Evolutionary conservation across 202 grass and related monocot genomes (phyloP).

Genomic region (Panicum virgatum): DNA sequence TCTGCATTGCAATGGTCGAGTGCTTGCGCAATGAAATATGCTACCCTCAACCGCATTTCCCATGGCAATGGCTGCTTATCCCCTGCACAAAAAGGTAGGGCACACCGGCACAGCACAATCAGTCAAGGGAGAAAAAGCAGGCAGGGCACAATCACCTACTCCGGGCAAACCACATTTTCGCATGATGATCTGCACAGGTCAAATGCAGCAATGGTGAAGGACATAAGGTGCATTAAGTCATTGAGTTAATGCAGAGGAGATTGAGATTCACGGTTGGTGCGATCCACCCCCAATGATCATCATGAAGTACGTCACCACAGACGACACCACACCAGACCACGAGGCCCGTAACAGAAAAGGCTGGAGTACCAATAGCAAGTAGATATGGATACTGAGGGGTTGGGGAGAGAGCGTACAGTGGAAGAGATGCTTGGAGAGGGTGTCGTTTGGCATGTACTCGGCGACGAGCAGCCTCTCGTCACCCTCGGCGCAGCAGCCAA

Average conservation of each 20-base stretch:
- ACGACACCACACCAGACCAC: background rate
- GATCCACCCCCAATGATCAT: slow-evolving; percentile 36
- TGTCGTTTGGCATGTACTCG: slow-evolving; percentile 99
- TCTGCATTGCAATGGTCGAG: slow-evolving; percentile 93
- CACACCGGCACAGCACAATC: slow-evolving; percentile 3
- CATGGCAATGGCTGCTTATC: slow-evolving; percentile 98
- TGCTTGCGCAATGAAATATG: slow-evolving; percentile 89
- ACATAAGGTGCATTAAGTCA: slow-evolving; percentile 24
- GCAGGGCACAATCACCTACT: slow-evolving; percentile 1
- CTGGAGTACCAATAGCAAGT: background rate
- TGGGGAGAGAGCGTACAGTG: slow-evolving; percentile 66
- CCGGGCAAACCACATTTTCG: slow-evolving; percentile 24
- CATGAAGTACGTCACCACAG: slow-evolving; percentile 38
- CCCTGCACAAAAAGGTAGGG: slow-evolving; percentile 48
- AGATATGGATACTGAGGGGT: background rate
- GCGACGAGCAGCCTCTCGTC: slow-evolving; percentile 96
- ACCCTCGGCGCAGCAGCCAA: slow-evolving; percentile 93
- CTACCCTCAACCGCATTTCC: slow-evolving; percentile 98
- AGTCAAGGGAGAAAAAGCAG: slow-evolving; percentile 14
- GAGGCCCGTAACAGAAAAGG: background rate
- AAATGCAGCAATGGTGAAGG: slow-evolving; percentile 37
- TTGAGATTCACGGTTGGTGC: slow-evolving; percentile 13
- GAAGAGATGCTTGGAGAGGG: slow-evolving; percentile 97
- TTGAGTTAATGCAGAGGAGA: slow-evolving; percentile 45
- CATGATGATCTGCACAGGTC: slow-evolving; percentile 7